Evolutionary conservation across 83 land plant genomes (phyloP).

Genomic region (Picea abies): DNA sequence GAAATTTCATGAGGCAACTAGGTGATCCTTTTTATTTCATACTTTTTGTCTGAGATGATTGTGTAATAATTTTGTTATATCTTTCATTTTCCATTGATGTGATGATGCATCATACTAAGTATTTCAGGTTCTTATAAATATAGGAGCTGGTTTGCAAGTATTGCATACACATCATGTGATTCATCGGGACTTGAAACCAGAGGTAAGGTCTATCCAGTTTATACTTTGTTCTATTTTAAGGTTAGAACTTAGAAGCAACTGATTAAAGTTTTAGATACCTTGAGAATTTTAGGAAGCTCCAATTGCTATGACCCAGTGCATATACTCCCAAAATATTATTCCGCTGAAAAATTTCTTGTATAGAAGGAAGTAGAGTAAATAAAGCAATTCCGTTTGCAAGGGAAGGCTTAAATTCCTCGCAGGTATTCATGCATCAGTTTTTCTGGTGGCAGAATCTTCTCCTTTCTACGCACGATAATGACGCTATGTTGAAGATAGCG

Average conservation of each 20-base stretch:
- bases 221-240: background rate
- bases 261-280: background rate
- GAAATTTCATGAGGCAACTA: slow-evolving; percentile 57
- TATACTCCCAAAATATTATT: too few relatives aligned
- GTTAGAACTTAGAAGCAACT: background rate
- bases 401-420: background rate
- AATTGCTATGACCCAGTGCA: too few relatives aligned
- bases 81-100: background rate
- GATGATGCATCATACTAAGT: background rate
- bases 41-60: background rate
- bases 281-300: background rate
- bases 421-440: background rate
- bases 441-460: slow-evolving; percentile 62
- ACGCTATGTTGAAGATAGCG: slow-evolving; percentile 68
- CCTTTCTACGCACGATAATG: slow-evolving; percentile 43
- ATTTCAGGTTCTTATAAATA: slow-evolving; percentile 12
- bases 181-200: slow-evolving; percentile 81
- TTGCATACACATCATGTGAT: slow-evolving; percentile 59
- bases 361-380: background rate
- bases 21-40: slow-evolving; percentile 30
- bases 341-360: too few relatives aligned
- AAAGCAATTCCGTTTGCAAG: background rate
- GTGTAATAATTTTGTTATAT: background rate
- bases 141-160: slow-evolving; percentile 74
- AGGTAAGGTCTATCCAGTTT: slow-evolving; percentile 35